Conservation (phyloP, 2,329 filamentous ascomycete species). For the Aspergillus latus region DNA sequence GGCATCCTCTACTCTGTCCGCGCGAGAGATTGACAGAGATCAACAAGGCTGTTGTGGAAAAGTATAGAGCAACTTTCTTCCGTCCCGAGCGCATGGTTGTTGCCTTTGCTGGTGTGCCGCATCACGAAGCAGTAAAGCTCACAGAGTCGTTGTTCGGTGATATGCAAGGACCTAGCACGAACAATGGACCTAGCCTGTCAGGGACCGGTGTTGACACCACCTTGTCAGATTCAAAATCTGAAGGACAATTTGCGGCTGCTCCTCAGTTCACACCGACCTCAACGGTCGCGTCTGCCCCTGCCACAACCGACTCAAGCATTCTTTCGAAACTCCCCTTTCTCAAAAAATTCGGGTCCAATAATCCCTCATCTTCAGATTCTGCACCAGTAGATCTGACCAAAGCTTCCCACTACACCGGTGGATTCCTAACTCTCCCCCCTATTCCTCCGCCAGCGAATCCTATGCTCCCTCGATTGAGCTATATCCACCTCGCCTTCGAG, state of each 20-base stretch:
- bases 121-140: conserved; percentile 74
- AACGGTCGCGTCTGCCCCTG: conserved; percentile 34
- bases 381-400: conserved; percentile 57
- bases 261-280: conserved; percentile 46
- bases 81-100: conserved; percentile 88
- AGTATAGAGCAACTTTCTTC: conserved; percentile 82
- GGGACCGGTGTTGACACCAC: conserved; percentile 59
- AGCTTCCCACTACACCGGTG: conserved; percentile 85
- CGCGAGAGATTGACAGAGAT: conserved; percentile 77
- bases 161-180: conserved; percentile 65
- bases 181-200: conserved; percentile 52
- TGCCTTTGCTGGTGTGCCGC: conserved; percentile 88
- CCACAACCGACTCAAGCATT: conserved; percentile 58
- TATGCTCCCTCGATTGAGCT: conserved; percentile 75
- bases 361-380: conserved; percentile 57
- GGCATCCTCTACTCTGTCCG: conserved; percentile 89
- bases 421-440: conserved; percentile 80
- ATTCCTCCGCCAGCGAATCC: conserved; percentile 77
- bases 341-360: conserved; percentile 71
- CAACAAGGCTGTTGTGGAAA: conserved; percentile 68
- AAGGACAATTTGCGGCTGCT: conserved; percentile 34
- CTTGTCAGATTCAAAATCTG: conserved; percentile 23
- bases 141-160: conserved; percentile 87
- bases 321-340: conserved; percentile 85
- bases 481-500: conserved; percentile 96